Conservation (phyloP, 306 rosid genomes). For the Mucuna pruriens region DNA sequence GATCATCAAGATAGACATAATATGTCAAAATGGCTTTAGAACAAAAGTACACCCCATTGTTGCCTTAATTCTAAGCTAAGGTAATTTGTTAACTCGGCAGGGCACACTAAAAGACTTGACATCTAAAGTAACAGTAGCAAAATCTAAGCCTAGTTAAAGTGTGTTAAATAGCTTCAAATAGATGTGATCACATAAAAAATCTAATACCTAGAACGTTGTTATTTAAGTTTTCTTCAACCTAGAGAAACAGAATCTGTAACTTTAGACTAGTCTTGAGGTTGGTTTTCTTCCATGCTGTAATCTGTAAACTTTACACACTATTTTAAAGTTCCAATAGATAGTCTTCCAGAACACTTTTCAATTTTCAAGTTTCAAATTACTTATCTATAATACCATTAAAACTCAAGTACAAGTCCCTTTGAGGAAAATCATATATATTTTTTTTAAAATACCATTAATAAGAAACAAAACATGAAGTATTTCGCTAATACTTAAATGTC, state of each 20-base stretch:
- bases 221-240: not conserved
- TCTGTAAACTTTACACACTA: not conserved
- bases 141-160: not conserved
- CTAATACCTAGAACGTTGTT: not conserved
- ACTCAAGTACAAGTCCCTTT: not conserved
- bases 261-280: conserved; percentile 3
- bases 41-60: not conserved
- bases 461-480: not conserved
- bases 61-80: not conserved
- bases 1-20: not conserved
- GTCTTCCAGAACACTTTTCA: not conserved
- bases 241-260: not conserved
- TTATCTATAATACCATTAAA: not conserved
- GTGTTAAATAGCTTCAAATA: not conserved
- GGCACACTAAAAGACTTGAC: not conserved
- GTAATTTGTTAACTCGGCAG: not conserved
- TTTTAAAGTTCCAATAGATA: not conserved
- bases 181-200: not conserved
- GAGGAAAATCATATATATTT: conserved; percentile 10
- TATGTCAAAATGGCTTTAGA: not conserved
- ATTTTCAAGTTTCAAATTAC: not conserved
- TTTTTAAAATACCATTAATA: not conserved
- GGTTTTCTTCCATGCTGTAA: not conserved
- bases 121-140: not conserved
- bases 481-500: not conserved